Base-by-base conservation (phyloP, 805 yeast genomes). In the Starmerella kuoi region DNA sequence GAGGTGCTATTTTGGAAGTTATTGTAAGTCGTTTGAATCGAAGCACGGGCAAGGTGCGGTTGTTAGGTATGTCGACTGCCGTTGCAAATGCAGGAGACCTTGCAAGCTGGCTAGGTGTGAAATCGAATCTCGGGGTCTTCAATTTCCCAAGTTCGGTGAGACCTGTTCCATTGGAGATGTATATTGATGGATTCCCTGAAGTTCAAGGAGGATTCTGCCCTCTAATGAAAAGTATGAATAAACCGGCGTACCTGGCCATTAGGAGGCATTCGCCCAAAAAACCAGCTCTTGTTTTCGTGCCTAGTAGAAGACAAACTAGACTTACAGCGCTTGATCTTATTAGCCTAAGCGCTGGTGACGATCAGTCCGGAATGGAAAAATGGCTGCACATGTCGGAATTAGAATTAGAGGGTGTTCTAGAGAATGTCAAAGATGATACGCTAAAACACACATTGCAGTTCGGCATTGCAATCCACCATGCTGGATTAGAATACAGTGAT, bases 191-290 rank as follows among this genome's bases (percentile, higher is more conserved):
- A 0, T 82, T 78, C 53, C 87, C 86, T 1, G 91, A 81, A 49
- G 78, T 79, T 48, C 67, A 79, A 47, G 86, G 85, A 1, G 52
- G 52, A 4, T 81, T 82, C 55, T 77, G 86, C 53, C 85, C 88
- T 1, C 65, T 83, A 55, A 82, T 82, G 95, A 83, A 76, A 65
- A 81, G 76, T 19, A 83, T 74, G 91, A 85, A 77, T 67, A 85
- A 71, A 54, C 95, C 96, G 1, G 88, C 94, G 0, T 86, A 81
- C 55, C 74, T 79, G 79, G 94, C 95, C 0, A 86, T 86, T 49
- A 83, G 85, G 56, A 85, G 83, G 49, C 95, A 87, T 58, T 81
- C 95, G 0, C 93, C 95, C 2, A 65, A 65, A 17, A 77, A 86
- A 57, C 94, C 95, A 0, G 88, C 79, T 9, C 67, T 82, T 51